These are phyloP conservation scores for Aspergillus amoenus DNA, from an alignment of 2,329 filamentous ascomycete genomes.

Conservation along the genomic window DNA sequence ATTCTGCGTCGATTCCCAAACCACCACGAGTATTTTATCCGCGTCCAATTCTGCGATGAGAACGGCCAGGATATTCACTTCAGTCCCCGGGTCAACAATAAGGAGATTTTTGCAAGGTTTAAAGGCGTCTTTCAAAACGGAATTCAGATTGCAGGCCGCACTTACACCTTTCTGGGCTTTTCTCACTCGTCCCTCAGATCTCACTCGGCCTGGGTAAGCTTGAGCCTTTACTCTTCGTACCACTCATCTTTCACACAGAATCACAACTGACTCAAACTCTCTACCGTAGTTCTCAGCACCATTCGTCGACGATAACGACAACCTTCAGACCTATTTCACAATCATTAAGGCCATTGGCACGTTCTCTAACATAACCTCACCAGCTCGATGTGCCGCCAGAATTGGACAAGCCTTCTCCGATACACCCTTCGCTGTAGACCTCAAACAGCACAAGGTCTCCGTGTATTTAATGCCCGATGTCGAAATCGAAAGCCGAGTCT, in stretches of 20 bases:
- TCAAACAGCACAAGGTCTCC: constrained; percentile 30
- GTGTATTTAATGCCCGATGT: constrained; percentile 25
- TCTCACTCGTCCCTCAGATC: constrained; percentile 74
- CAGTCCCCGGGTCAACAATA: constrained; percentile 17
- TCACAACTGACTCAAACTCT: neutral
- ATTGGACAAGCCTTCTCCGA: constrained; percentile 71
- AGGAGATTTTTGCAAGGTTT: constrained; percentile 52
- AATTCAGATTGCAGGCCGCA: constrained; percentile 63
- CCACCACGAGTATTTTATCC: constrained; percentile 26
- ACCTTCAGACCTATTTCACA: constrained; percentile 32
- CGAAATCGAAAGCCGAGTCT: constrained; percentile 51
- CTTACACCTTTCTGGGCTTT: constrained; percentile 70
- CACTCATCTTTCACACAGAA: neutral
- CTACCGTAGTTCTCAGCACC: constrained; percentile 44
- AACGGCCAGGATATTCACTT: constrained; percentile 24
- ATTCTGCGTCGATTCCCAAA: constrained; percentile 26
- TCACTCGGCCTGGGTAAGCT: constrained; percentile 63
- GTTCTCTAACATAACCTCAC: constrained; percentile 51
- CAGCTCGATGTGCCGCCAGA: constrained; percentile 58
- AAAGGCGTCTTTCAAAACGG: constrained; percentile 57
- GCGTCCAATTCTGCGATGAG: constrained; percentile 28
- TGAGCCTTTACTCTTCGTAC: neutral
- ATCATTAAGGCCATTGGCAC: constrained; percentile 51
- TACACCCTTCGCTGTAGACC: constrained; percentile 62
- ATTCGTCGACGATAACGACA: constrained; percentile 37